phyloP scores from a whole-genome alignment of 2,329 filamentous ascomycete genomes.

The Cytospora piceae region DNA sequence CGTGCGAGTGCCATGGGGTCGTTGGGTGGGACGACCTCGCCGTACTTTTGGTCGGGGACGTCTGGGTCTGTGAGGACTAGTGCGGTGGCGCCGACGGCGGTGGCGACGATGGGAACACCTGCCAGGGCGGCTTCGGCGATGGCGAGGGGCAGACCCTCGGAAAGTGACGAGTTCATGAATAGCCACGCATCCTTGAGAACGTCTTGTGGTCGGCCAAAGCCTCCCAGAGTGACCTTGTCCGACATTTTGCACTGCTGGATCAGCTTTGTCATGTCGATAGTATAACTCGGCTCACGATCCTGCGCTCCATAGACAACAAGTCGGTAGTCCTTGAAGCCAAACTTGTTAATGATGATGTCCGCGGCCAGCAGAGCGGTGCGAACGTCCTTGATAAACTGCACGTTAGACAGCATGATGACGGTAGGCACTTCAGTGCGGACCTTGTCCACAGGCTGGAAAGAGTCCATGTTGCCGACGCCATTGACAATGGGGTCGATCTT shows the following conservation, averaged over 20 bases:
- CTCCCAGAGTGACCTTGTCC: slow-evolving; percentile 55
- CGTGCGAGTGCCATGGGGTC: slow-evolving; percentile 62
- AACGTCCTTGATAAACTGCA: slow-evolving; percentile 64
- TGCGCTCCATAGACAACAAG: slow-evolving; percentile 67
- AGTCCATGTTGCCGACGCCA: slow-evolving; percentile 66
- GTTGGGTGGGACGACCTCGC: slow-evolving; percentile 66
- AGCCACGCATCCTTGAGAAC: slow-evolving; percentile 61
- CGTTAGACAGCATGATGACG: slow-evolving; percentile 67
- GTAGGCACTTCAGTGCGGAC: slow-evolving; percentile 63
- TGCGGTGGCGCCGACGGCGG: slow-evolving; percentile 59
- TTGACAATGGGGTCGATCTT: slow-evolving; percentile 69
- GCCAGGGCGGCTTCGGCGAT: slow-evolving; percentile 62
- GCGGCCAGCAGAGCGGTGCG: slow-evolving; percentile 66
- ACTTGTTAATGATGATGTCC: slow-evolving; percentile 67
- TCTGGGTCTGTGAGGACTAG: slow-evolving; percentile 59
- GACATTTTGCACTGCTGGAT: slow-evolving; percentile 59
- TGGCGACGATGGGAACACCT: slow-evolving; percentile 59
- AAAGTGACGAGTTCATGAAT: slow-evolving; percentile 61
- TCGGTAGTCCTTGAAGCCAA: slow-evolving; percentile 67
- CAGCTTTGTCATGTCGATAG: slow-evolving; percentile 61
- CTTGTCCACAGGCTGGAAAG: slow-evolving; percentile 62
- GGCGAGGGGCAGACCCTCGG: slow-evolving; percentile 59
- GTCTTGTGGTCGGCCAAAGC: slow-evolving; percentile 59
- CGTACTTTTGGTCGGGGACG: slow-evolving; percentile 54
- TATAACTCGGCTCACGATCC: slow-evolving; percentile 65